Percentiles rank a stretch among this genome's conserved stretches.
phyloP scores from a whole-genome alignment of 306 rosid genomes.

The Quercus ilex region DNA sequence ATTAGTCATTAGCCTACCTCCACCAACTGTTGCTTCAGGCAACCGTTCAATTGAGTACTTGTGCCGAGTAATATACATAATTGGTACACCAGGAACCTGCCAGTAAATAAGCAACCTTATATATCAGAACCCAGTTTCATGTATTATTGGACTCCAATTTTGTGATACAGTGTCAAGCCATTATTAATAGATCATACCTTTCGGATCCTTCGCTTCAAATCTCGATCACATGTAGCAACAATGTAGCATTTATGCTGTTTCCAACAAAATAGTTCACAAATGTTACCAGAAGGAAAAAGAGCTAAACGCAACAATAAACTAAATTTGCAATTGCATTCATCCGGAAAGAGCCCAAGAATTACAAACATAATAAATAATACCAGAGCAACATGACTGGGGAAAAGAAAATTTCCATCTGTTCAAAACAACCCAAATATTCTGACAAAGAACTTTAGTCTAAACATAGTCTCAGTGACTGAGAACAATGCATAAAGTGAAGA shows the following conservation, averaged over 20 bases:
- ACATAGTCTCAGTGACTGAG: neutral
- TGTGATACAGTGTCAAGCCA: neutral
- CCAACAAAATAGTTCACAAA: constrained; percentile 18
- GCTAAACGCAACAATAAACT: neutral
- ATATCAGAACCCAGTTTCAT: neutral
- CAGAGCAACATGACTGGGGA: neutral
- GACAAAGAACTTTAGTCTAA: too few relatives aligned
- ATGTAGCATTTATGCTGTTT: constrained; percentile 83
- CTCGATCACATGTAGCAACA: constrained; percentile 93
- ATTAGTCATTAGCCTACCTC: constrained; percentile 49
- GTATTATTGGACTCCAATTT: neutral
- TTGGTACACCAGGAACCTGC: constrained; percentile 96
- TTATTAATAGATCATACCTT: constrained; percentile 50
- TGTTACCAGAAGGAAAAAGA: neutral
- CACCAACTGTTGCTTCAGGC: constrained; percentile 96
- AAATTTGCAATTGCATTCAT: neutral
- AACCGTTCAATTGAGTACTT: constrained; percentile 82
- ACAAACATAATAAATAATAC: neutral
- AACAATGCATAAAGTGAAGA: neutral
- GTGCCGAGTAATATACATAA: constrained; percentile 88
- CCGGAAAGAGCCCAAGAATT: neutral
- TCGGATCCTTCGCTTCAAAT: constrained; percentile 88
- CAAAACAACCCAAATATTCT: too few relatives aligned
- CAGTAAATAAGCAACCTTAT: constrained; percentile 16
- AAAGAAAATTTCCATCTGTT: neutral